These are phyloP conservation scores for Uromyces viciae-fabae DNA, from an alignment of 1,284 basidiomycete species.

Conservation along the genomic window DNA sequence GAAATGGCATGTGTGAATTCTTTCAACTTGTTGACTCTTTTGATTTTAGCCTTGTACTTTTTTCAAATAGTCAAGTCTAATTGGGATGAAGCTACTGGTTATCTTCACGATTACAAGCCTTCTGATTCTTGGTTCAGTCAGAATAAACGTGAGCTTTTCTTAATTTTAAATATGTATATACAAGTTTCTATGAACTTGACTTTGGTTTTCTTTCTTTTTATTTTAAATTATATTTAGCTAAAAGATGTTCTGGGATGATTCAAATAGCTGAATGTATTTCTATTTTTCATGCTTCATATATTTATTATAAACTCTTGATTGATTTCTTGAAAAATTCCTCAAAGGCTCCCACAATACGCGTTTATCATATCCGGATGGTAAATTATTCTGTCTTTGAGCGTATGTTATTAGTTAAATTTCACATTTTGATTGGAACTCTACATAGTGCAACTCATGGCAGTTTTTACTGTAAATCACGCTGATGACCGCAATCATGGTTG, in stretches of 20 bases:
- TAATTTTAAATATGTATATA: too few species aligned
- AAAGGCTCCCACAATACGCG: slow-evolving; percentile 15
- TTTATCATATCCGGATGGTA: slow-evolving; percentile 9
- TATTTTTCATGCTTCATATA: too few species aligned
- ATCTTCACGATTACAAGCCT: slow-evolving; percentile 21
- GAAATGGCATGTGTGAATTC: too few species aligned
- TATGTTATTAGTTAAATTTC: too few species aligned
- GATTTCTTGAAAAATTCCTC: neutral
- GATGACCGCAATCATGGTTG: slow-evolving; percentile 14
- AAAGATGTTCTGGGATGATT: neutral
- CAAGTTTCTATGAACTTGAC: neutral
- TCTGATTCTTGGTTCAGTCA: neutral
- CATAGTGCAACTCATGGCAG: slow-evolving; percentile 24
- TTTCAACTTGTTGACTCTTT: too few species aligned
- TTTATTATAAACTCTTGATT: neutral
- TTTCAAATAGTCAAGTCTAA: neutral
- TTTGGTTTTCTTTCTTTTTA: neutral
- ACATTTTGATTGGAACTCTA: neutral
- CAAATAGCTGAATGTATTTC: neutral
- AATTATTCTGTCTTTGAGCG: too few species aligned
- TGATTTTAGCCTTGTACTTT: neutral
- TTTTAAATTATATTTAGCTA: neutral
- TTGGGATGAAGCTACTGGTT: slow-evolving; percentile 30
- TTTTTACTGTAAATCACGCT: slow-evolving; percentile 30
- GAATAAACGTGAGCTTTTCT: neutral